phyloP scores from a whole-genome alignment of 2,329 filamentous ascomycete species.

The Neopestalotiopsis sp. region DNA sequence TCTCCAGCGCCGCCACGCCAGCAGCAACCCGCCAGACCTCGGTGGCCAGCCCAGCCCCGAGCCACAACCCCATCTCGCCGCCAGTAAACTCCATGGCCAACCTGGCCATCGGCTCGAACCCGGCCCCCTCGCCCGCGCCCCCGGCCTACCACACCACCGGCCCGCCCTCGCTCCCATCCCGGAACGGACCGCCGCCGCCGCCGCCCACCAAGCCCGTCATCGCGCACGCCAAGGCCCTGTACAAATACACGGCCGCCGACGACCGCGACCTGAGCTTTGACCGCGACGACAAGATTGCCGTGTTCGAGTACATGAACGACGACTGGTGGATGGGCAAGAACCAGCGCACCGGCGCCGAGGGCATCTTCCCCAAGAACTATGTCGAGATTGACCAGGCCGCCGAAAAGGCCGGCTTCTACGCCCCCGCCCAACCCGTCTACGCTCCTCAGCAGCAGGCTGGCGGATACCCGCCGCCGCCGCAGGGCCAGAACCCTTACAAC shows the following conservation, averaged over 20 bases:
- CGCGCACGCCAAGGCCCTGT: slow-evolving; percentile 79
- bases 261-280: slow-evolving; percentile 82
- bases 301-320: slow-evolving; percentile 92
- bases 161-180: slow-evolving; percentile 34
- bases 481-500: slow-evolving; percentile 67
- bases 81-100: slow-evolving; percentile 47
- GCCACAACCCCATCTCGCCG: slow-evolving; percentile 25
- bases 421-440: slow-evolving; percentile 28
- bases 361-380: slow-evolving; percentile 95
- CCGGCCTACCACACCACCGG: slow-evolving; percentile 58
- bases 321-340: slow-evolving; percentile 97
- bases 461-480: slow-evolving; percentile 44
- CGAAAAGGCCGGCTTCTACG: slow-evolving; percentile 41
- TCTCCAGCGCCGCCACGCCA: slow-evolving; percentile 54
- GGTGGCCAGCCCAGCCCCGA: slow-evolving; percentile 34
- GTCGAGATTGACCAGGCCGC: slow-evolving; percentile 74
- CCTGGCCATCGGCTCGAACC: slow-evolving; percentile 40
- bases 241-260: slow-evolving; percentile 80
- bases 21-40: slow-evolving; percentile 36
- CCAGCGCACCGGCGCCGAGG: slow-evolving; percentile 79
- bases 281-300: slow-evolving; percentile 78
- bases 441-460: slow-evolving; percentile 28
- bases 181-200: slow-evolving; percentile 44
- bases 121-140: slow-evolving; percentile 45
- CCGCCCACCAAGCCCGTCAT: slow-evolving; percentile 62